phyloP scores from a whole-genome alignment of 768 basidiomycete species.

The Termitomyces sp. region DNA sequence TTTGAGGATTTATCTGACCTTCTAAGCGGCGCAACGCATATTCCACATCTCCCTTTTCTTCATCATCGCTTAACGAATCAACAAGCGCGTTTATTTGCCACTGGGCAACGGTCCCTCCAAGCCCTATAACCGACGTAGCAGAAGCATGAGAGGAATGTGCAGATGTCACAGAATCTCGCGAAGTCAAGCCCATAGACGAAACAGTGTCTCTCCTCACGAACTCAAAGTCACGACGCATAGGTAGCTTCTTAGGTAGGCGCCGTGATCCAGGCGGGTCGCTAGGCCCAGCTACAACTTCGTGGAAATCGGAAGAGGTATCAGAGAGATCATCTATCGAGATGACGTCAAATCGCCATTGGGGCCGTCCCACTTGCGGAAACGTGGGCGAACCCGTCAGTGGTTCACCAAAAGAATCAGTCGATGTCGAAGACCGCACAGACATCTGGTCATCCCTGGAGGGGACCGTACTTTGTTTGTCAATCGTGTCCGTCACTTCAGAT shows the following conservation, averaged over 20 bases:
- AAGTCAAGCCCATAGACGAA: conserved; percentile 74
- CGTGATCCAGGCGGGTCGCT: conserved; percentile 49
- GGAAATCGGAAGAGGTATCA: conserved; percentile 60
- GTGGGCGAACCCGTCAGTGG: conserved; percentile 33
- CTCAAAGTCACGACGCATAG: conserved; percentile 75
- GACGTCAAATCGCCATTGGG: conserved; percentile 63
- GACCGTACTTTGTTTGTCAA: not conserved
- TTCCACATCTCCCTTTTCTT: conserved; percentile 75
- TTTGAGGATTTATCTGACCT: conserved; percentile 75
- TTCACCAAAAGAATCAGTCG: conserved; percentile 48
- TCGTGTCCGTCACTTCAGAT: not conserved
- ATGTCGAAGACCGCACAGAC: conserved; percentile 37
- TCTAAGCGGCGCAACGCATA: conserved; percentile 78
- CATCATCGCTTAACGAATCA: conserved; percentile 70
- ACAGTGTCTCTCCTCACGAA: conserved; percentile 71
- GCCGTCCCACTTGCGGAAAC: conserved; percentile 31
- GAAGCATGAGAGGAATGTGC: conserved; percentile 38
- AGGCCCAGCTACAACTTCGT: conserved; percentile 25
- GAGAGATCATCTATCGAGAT: conserved; percentile 81
- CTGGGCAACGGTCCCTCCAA: conserved; percentile 55
- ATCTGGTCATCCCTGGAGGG: conserved; percentile 15
- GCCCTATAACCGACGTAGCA: conserved; percentile 30
- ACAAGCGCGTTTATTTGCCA: conserved; percentile 83
- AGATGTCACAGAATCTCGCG: conserved; percentile 55
- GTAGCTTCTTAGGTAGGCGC: conserved; percentile 53